Conservation (phyloP, 257 asterid genomes). For the Nicotiana knightiana region DNA sequence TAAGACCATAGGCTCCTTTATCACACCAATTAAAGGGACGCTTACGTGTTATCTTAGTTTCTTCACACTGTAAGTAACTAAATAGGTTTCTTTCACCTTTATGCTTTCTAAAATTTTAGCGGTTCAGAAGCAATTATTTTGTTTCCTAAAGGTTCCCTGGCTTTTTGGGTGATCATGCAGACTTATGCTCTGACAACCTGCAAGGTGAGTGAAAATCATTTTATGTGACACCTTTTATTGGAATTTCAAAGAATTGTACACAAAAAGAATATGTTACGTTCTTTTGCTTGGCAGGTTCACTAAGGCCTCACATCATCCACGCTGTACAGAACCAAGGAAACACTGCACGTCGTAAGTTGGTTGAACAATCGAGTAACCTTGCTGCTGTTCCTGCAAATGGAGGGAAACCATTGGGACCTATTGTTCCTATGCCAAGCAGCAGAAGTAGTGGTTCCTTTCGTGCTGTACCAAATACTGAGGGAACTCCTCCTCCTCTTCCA, state of each 20-base stretch:
- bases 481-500: conserved; percentile 20
- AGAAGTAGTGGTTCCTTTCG: conserved; percentile 93
- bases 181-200: conserved; percentile 29
- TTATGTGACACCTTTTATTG: not conserved
- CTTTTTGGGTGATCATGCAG: conserved; percentile 20
- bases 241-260: not conserved
- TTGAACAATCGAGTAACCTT: conserved; percentile 51
- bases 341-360: conserved; percentile 45
- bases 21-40: conserved; percentile 29
- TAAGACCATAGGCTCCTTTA: conserved; percentile 31
- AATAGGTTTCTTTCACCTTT: not conserved
- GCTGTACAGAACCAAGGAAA: conserved; percentile 20
- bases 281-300: conserved; percentile 26
- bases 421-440: conserved; percentile 40
- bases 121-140: not conserved
- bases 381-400: conserved; percentile 45
- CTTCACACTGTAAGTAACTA: conserved; percentile 44
- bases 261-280: not conserved
- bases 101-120: not conserved
- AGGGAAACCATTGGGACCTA: conserved; percentile 18
- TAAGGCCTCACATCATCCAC: conserved; percentile 20
- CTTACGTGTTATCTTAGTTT: conserved; percentile 35
- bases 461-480: conserved; percentile 46
- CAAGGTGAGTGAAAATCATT: conserved; percentile 32
- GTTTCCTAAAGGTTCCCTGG: conserved; percentile 13